Conservation (phyloP, 1,284 basidiomycete genomes). For the Porogramme epimiltina region DNA sequence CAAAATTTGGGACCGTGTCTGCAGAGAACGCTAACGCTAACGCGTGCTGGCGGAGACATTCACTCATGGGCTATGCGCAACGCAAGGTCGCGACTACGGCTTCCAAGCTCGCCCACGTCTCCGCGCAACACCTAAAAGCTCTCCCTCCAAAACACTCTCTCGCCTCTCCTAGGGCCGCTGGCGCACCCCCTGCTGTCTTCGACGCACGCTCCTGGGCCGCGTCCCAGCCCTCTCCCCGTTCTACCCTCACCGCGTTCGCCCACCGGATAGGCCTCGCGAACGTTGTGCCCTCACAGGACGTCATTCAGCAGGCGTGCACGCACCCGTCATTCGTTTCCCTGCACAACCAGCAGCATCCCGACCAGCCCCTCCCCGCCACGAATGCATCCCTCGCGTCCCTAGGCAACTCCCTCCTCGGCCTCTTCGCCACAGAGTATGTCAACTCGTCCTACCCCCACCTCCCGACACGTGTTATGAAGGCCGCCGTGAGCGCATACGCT, state of each 20-base stretch:
- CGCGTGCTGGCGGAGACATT: conserved; percentile 27
- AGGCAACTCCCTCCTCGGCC: conserved; percentile 90
- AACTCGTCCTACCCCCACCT: conserved; percentile 87
- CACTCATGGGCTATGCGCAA: conserved; percentile 57
- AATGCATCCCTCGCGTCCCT: conserved; percentile 83
- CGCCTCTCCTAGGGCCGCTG: conserved; percentile 23
- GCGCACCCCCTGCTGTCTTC: conserved; percentile 39
- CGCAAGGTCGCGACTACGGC: conserved; percentile 60
- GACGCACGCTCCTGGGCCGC: conserved; percentile 70
- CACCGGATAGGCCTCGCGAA: conserved; percentile 71
- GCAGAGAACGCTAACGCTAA: conserved; percentile 2
- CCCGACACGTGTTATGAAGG: conserved; percentile 88
- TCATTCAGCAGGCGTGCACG: conserved; percentile 76
- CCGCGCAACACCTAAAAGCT: conserved; percentile 49
- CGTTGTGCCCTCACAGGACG: conserved; percentile 49
- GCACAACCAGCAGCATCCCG: conserved; percentile 55
- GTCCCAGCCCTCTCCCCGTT: conserved; percentile 69
- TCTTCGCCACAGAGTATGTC: conserved; percentile 89
- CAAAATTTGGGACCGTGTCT: conserved; percentile 19
- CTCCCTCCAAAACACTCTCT: conserved; percentile 67
- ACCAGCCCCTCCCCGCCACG: conserved; percentile 52
- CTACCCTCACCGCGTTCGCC: conserved; percentile 74
- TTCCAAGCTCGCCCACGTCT: conserved; percentile 57
- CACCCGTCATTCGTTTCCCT: conserved; percentile 74
- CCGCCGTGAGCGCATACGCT: conserved; percentile 88